Evolutionary conservation across 352 stramenopile species (phyloP), one percentile per base, ranked within the genome.

Genomic region (Pseudoperonospora humuli): DNA sequence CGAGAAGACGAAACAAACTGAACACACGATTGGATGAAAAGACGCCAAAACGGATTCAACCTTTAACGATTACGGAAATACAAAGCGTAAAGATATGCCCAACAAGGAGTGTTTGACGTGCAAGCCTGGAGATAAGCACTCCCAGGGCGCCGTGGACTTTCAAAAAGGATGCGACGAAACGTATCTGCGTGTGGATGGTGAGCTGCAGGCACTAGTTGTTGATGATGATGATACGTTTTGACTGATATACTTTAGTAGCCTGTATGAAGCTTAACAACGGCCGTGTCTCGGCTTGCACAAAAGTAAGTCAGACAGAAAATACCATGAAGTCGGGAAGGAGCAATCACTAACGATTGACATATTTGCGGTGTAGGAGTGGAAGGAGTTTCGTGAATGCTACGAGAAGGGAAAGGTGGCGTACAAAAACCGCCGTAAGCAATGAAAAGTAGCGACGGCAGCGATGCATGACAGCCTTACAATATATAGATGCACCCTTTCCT

Each of bases 251-350:
- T 23, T 57, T 60, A 13, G 38, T 38, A 85, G 77, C 74, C 36
- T 90, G 77, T 58, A 90, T 90, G 77, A 90, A 87, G 62, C 57
- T 74, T 23, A 59, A 87, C 57, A 77, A 67, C 31, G 77, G 77
- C 17, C 70, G 73, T 50, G 75, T 90, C 39, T 90, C 77, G 5
- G 77, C 75, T 7, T 90, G 77, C 50, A 78, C 55, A 8, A 54
- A 84, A 58, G 73, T 84, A 25, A 29, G 39, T 52, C 0, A 3
- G 14, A 18, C 13, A 7, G 9, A 10, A 33, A 2, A n/a, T 33
- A 6, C 24, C 3, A 5, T 36, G 26, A 26, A 38, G 19, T 7
- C 20, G 15, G 14, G 13, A 19, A 41, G 9, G 6, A 31, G 23
- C 2, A 19, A 10, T 38, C 10, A 19, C 24, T 53, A 40, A 61